These are phyloP conservation scores for Barnettozyma vustinii DNA, from an alignment of 805 yeast species.

Conservation along the genomic window DNA sequence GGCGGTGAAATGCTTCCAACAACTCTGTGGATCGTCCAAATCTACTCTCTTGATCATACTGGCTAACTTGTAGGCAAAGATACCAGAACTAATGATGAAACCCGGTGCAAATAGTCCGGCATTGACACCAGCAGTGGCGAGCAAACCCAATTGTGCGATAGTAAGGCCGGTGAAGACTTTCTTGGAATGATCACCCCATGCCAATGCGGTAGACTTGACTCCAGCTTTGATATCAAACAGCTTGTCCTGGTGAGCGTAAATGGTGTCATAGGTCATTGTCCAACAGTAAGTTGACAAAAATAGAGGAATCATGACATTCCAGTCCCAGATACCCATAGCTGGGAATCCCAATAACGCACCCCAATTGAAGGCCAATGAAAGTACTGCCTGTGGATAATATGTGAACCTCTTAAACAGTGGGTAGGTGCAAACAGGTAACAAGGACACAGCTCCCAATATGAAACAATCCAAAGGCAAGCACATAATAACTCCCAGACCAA, in stretches of 20 bases:
- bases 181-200: constrained; percentile 83
- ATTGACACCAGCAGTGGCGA: constrained; percentile 62
- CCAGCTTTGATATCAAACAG: constrained; percentile 84
- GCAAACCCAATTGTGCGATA: constrained; percentile 59
- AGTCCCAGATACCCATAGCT: constrained; percentile 84
- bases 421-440: constrained; percentile 76
- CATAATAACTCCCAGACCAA: constrained; percentile 68
- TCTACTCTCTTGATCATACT: constrained; percentile 69
- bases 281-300: constrained; percentile 75
- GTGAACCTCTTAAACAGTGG: constrained; percentile 94
- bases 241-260: constrained; percentile 98
- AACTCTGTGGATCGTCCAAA: constrained; percentile 69
- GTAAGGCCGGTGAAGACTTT: constrained; percentile 60
- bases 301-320: constrained; percentile 71
- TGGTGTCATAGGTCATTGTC: constrained; percentile 95
- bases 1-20: constrained; percentile 76
- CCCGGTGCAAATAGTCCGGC: constrained; percentile 82
- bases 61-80: constrained; percentile 65
- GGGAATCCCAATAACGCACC: constrained; percentile 93
- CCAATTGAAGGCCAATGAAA: constrained; percentile 88
- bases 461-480: constrained; percentile 79
- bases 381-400: constrained; percentile 85
- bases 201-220: constrained; percentile 89
- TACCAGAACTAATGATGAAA: constrained; percentile 57
- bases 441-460: constrained; percentile 71